Base-by-base conservation (phyloP, 306 rosid species). In the Aeschynomene evenia region DNA sequence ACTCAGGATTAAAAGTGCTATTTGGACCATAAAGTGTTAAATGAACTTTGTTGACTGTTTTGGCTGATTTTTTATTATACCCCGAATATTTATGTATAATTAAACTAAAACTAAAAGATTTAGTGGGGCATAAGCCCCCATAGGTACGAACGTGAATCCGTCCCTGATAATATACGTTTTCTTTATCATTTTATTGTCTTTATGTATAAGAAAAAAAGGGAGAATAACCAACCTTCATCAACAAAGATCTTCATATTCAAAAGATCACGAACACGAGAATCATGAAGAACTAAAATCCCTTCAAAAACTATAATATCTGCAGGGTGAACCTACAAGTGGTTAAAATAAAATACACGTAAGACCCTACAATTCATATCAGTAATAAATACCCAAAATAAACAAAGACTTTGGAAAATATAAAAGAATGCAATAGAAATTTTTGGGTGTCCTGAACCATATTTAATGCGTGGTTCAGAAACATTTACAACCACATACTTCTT, bases 201-300 rank as follows among this genome's bases (percentile, higher is more conserved):
- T 7, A 9, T n/a, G 3, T 11, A 48, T 40, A 13, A 68, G 58
- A 26, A 7, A 60, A 13, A 49, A 45, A 59, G n/a, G 3, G 43
- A 4, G 14, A 62, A 50, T 45, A 24, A 86, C 96, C 85, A 74
- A 91, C 97, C 97, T 89, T 89, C 89, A 71, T 91, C 97, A 31
- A 91, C 97, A 85, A 91, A 91, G 53, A 91, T 89, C 86, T 91
- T 91, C 97, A 91, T 91, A 70, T 91, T 89, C 85, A 89, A 79
- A 79, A 87, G 74, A 77, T 84, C 85, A 16, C 97, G 93, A 0
- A 91, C 89, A 37, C 87, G 88, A 53, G 89, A 73, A 70, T 91
- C 97, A 54, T 89, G 96, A 81, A 91, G 88, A 57, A 84, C 73
- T 68, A 91, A 79, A 76, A 91, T 87, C 53, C 97, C 97, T 82